Percentiles rank a stretch among this genome's conserved stretches.
Conservation (phyloP, 306 rosid species). For the Coriaria nepalensis region DNA sequence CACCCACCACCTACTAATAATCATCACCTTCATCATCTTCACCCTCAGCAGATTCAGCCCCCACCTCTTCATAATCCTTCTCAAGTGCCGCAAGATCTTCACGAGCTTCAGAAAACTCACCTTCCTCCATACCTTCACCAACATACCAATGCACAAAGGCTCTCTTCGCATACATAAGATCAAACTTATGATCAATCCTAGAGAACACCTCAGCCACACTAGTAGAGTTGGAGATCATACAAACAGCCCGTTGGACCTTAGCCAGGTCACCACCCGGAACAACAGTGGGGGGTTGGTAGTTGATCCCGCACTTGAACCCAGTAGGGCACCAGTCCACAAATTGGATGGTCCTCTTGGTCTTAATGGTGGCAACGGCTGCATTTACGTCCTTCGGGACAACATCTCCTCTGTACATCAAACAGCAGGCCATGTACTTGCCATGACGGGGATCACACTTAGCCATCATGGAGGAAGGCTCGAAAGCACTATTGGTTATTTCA, state of each 20-base stretch:
- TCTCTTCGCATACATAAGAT: slow-evolving; percentile 83
- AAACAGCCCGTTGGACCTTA: slow-evolving; percentile 82
- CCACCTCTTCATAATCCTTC: slow-evolving; percentile 91
- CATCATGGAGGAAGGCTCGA: slow-evolving; percentile 95
- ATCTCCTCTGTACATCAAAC: slow-evolving; percentile 92
- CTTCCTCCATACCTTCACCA: slow-evolving; percentile 98
- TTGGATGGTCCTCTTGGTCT: slow-evolving; percentile 85
- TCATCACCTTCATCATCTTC: slow-evolving; percentile 60
- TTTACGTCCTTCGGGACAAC: slow-evolving; percentile 91
- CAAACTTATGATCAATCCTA: slow-evolving; percentile 79
- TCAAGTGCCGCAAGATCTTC: slow-evolving; percentile 94
- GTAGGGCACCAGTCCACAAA: slow-evolving; percentile 97
- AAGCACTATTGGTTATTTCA: slow-evolving; percentile 86
- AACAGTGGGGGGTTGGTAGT: slow-evolving; percentile 90
- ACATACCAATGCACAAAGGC: slow-evolving; percentile 96
- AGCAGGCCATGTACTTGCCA: slow-evolving; percentile 92
- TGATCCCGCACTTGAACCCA: slow-evolving; percentile 88
- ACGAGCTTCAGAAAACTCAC: slow-evolving; percentile 91
- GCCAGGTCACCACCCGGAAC: slow-evolving; percentile 96
- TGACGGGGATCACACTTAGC: slow-evolving; percentile 96
- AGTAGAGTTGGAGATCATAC: slow-evolving; percentile 92
- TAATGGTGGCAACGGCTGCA: slow-evolving; percentile 80
- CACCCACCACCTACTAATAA: slow-evolving; percentile 20
- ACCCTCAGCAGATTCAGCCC: slow-evolving; percentile 73
- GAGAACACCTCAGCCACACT: slow-evolving; percentile 88